Evolutionary conservation across 495 filamentous ascomycete genomes (phyloP).

Genomic region (Neurospora terricola): DNA sequence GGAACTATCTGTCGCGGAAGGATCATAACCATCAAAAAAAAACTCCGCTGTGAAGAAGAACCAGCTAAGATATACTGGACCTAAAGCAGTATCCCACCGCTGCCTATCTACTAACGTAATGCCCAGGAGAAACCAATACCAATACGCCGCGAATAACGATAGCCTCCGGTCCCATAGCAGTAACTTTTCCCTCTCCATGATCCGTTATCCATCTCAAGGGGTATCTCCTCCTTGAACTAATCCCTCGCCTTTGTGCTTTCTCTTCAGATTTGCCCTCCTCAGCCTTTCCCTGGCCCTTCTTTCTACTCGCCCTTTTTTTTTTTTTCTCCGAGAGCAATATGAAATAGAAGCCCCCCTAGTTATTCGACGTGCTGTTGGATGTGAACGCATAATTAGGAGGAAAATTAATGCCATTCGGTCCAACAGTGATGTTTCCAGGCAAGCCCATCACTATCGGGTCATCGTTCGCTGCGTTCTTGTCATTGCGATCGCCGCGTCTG

Average conservation of each 20-base stretch:
- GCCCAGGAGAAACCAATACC: background rate
- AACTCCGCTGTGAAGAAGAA: background rate
- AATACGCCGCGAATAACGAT: background rate
- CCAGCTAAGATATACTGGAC: background rate
- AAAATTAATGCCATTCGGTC: slow-evolving; percentile 60
- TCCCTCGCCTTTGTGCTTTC: background rate
- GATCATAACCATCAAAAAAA: background rate
- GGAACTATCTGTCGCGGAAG: background rate
- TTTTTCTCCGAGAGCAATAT: background rate
- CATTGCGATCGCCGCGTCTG: slow-evolving; percentile 35
- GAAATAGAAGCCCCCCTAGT: background rate
- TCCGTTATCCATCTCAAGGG: background rate
- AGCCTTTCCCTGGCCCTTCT: background rate
- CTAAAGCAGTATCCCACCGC: background rate
- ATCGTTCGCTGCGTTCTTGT: slow-evolving; percentile 37
- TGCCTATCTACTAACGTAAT: background rate
- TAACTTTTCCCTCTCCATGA: background rate
- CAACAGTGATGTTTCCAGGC: slow-evolving; percentile 43
- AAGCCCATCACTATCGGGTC: slow-evolving; percentile 44
- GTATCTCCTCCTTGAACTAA: background rate
- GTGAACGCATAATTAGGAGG: slow-evolving; percentile 49
- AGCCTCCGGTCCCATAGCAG: background rate
- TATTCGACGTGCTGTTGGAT: background rate
- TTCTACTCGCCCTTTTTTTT: no score
- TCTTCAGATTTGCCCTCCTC: background rate